Base-by-base conservation (phyloP, 2,329 filamentous ascomycete species). In the Cercospora nicotianae region DNA sequence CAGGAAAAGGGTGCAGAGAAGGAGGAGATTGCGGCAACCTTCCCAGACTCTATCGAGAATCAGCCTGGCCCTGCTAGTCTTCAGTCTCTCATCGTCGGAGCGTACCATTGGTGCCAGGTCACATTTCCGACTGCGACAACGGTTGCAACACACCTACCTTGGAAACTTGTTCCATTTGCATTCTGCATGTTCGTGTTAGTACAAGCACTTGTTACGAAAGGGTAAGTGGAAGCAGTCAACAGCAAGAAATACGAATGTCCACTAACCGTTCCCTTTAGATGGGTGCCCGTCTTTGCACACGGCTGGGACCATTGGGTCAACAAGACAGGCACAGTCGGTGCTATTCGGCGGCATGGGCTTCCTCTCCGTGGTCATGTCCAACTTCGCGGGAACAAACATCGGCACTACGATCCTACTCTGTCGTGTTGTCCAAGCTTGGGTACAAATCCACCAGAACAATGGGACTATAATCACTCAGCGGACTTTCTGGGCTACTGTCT, bases 321-420 rank as follows among this genome's bases (percentile, higher is more conserved):
- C 9, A 89, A 85, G 75, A 92, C 90, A 0, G 90, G 90, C 0
- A 90, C 88, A 0, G 80, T 92, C 0, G 90, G 90, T 1, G 86
- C 85, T 1, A 85, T 92, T 92, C 36, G 89, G 88, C 1, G 90
- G 90, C 6, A 92, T 92, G 90, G 90, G 85, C 0, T 91, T 93
- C 64, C 78, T 92, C 0, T 90, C 89, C 0, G 89, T 91, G 0
- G 83, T 92, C n/a, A 33, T 7, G 36, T 28, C 26, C 16, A 69
- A 92, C 89, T 92, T 92, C 72, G 89, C 90, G 0, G 90, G 90
- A 18, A 92, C 90, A 1, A 92, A 92, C 71, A 92, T 92, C 63
- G 90, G 90, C 36, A 91, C 90, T 0, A 90, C 90, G 0, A 92
- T 93, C 74, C 85, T 92, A 0, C 82, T 92, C 1, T 91, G 86